Conservation (phyloP, 2,329 filamentous ascomycete species). For the Aspergillus fischeri region DNA sequence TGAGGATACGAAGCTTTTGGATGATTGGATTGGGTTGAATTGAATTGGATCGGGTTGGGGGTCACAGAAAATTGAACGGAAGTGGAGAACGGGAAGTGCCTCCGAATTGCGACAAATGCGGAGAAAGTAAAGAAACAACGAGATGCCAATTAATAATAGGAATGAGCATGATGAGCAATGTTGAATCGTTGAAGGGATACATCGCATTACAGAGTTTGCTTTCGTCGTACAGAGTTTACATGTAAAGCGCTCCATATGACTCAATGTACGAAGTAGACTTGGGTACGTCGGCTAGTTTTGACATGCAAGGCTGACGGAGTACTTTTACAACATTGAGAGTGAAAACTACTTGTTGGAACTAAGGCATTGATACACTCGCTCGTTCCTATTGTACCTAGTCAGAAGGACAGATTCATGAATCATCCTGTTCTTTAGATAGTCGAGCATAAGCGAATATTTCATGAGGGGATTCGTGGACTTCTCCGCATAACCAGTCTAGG, state of each 20-base stretch:
- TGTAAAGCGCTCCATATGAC: background rate
- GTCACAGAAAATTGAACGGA: constrained; percentile 1
- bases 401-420: too few species aligned
- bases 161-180: background rate
- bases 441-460: background rate
- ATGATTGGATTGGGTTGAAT: constrained; percentile 10
- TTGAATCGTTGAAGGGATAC: background rate
- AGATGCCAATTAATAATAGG: constrained; percentile 1
- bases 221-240: background rate
- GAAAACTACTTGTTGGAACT: too few species aligned
- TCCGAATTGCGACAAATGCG: constrained; percentile 20
- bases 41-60: constrained; percentile 7
- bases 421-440: too few species aligned
- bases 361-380: too few species aligned
- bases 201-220: background rate
- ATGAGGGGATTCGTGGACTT: background rate
- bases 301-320: background rate
- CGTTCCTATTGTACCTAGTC: too few species aligned
- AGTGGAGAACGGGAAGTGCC: constrained; percentile 20
- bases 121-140: constrained; percentile 11
- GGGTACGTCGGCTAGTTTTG: background rate
- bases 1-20: constrained; percentile 20
- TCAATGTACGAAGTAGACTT: background rate
- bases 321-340: too few species aligned
- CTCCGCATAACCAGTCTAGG: background rate